phyloP scores from a whole-genome alignment of 768 basidiomycete species.

The Xerocomus brunneocitrinus region DNA sequence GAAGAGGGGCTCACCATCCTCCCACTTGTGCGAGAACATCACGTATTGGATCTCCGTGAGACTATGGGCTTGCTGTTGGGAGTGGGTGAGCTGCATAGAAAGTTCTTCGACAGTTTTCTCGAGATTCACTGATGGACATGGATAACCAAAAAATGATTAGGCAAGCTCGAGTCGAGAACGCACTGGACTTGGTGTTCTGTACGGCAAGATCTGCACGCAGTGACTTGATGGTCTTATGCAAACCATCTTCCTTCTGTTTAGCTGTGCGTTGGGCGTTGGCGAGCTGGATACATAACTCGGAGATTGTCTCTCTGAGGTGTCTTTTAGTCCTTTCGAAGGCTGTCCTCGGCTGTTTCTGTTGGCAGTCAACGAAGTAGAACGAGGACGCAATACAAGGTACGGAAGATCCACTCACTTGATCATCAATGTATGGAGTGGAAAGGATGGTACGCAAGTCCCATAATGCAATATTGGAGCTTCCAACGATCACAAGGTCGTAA shows the following conservation, averaged over 20 bases:
- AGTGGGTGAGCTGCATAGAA: neutral
- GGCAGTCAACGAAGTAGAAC: neutral
- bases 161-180: neutral
- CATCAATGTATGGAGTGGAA: neutral
- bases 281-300: neutral
- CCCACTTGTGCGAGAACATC: conserved; percentile 6
- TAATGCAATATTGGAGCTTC: neutral
- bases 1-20: neutral
- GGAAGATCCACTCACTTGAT: neutral
- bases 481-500: neutral
- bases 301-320: neutral
- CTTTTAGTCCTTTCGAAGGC: neutral
- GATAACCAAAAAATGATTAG: neutral
- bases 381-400: neutral
- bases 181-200: neutral
- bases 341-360: neutral
- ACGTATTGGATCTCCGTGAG: neutral
- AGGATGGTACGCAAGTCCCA: neutral
- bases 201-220: neutral
- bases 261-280: neutral
- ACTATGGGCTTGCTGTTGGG: neutral
- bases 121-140: neutral
- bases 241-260: neutral
- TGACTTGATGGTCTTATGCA: neutral
- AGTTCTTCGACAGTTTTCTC: neutral